These are phyloP conservation scores for Solanum medicagineum DNA, from an alignment of 257 asterid genomes.

Conservation along the genomic window DNA sequence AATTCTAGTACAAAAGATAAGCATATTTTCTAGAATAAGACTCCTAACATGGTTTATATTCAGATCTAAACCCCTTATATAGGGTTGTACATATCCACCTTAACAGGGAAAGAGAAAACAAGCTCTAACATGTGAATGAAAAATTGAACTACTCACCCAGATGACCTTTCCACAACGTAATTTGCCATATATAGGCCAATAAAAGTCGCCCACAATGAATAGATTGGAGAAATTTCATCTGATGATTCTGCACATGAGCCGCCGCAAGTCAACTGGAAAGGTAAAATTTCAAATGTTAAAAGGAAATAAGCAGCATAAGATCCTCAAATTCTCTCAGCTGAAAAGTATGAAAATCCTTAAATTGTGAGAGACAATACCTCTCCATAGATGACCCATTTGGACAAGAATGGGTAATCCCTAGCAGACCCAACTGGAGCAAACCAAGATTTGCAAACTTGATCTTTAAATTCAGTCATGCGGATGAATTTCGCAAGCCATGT, in stretches of 20 bases:
- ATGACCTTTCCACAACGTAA: slow-evolving; percentile 93
- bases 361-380: slow-evolving; percentile 44
- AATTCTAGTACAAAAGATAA: background rate
- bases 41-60: background rate
- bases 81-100: background rate
- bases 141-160: slow-evolving; percentile 55
- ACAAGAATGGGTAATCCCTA: slow-evolving; percentile 79
- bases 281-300: background rate
- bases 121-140: background rate
- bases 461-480: slow-evolving; percentile 76
- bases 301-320: slow-evolving; percentile 12
- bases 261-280: slow-evolving; percentile 67
- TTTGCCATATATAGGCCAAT: slow-evolving; percentile 97
- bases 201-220: slow-evolving; percentile 97
- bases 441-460: slow-evolving; percentile 93
- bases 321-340: background rate
- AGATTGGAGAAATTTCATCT: slow-evolving; percentile 88
- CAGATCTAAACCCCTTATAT: background rate
- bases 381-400: slow-evolving; percentile 97
- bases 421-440: slow-evolving; percentile 99
- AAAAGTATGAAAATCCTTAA: background rate
- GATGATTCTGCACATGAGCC: slow-evolving; percentile 83
- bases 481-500: slow-evolving; percentile 84
- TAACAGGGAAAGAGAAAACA: background rate
- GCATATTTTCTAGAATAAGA: background rate